Base-by-base conservation (phyloP, 495 filamentous ascomycete genomes). In the Aspergillus olivimuriae region DNA sequence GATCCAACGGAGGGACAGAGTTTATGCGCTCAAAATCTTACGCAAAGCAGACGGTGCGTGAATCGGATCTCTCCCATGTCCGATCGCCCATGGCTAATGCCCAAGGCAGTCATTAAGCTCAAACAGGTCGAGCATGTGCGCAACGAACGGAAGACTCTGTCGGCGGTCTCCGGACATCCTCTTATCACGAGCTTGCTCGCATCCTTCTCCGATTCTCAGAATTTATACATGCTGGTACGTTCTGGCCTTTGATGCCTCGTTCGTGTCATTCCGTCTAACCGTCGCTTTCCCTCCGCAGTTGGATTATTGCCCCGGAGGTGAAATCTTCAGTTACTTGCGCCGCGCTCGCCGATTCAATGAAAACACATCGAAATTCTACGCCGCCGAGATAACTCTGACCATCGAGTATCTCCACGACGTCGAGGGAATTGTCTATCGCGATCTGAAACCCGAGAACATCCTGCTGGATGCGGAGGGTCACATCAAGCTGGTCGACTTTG, bases 81-180 rank as follows among this genome's bases (percentile, higher is more conserved):
- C 32, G 12, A n/a, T 35, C 19, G 4, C 9, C 1, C 18, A 9
- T 14, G 21, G 41, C 41, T 44, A 16, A 44, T 21, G 7, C 8
- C 22, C 0, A 22, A 14, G 32, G 49, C 65, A 87, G 89, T 97
- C 45, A 90, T 98, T 69, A 87, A 87, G 51, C 72, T 96, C 49
- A 97, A 98, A 75, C 92, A 98, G 67, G 83, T 96, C 52, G 92
- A 96, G 68, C 92, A 97, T 72, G 89, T 96, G 45, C 84, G 87
- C 51, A 92, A 95, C 62, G 92, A 98, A 69, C 82, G 92, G 26
- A 80, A 79, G 50, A 84, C 94, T 14, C 81, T 98, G 4, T 80
- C 84, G 47, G 84, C 87, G 43, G 91, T 96, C 22, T 78, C 87
- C 36, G 89, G 89, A 15, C 87, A 96, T 61, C 92, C 92, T 24